Conservation (phyloP, 768 basidiomycete species). For the Agrocybe praecox region DNA sequence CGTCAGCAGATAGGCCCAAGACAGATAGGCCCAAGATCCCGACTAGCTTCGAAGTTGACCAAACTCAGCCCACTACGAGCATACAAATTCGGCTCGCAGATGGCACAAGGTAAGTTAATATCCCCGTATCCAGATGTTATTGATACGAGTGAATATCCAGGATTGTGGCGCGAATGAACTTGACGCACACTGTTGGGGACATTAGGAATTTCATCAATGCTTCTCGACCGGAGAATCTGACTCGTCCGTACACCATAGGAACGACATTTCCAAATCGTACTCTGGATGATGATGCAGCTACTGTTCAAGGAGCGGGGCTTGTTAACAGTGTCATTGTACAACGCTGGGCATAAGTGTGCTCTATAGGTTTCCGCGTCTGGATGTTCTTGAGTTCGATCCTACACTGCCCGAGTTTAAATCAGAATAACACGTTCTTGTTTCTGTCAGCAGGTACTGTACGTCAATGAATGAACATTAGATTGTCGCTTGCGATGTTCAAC, state of each 20-base stretch:
- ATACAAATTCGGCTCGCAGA: slow-evolving; percentile 91
- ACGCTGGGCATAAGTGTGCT: slow-evolving; percentile 53
- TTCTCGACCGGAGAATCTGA: slow-evolving; percentile 66
- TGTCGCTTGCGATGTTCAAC: too few species aligned
- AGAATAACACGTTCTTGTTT: too few species aligned
- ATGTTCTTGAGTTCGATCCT: background rate
- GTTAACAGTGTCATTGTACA: slow-evolving; percentile 87
- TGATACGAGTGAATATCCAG: slow-evolving; percentile 34
- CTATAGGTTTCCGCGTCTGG: background rate
- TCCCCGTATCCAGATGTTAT: background rate
- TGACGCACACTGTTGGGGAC: slow-evolving; percentile 87
- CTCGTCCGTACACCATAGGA: slow-evolving; percentile 72
- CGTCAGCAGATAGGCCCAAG: slow-evolving; percentile 25
- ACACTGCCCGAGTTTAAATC: too few species aligned
- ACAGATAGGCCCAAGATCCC: slow-evolving; percentile 35
- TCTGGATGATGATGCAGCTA: slow-evolving; percentile 63
- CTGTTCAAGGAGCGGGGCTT: slow-evolving; percentile 73
- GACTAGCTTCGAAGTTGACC: slow-evolving; percentile 81
- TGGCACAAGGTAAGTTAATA: slow-evolving; percentile 69
- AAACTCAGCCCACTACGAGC: slow-evolving; percentile 79
- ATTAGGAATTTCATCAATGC: slow-evolving; percentile 88
- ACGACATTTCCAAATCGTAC: slow-evolving; percentile 88
- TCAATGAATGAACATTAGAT: too few species aligned
- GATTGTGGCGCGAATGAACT: slow-evolving; percentile 85
- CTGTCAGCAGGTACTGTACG: too few species aligned